Percentiles rank a stretch among this genome's conserved stretches.
Evolutionary conservation across 805 yeast species (phyloP).

Genomic region (Candida multigemmis): DNA sequence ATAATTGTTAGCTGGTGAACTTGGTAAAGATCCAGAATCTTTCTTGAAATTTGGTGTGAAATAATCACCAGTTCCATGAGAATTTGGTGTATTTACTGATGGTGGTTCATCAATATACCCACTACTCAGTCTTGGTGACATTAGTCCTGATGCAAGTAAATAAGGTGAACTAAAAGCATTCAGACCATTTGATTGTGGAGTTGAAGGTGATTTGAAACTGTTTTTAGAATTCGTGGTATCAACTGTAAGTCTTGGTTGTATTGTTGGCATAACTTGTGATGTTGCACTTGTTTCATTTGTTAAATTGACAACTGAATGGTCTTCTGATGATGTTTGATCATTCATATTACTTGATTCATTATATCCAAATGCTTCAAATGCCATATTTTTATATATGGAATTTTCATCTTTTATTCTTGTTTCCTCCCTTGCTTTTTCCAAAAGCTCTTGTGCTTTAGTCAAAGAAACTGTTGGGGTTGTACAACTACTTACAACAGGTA

Average conservation of each 20-base stretch:
- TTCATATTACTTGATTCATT: too few relatives aligned
- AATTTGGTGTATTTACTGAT: slow-evolving; percentile 3
- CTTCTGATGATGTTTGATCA: too few relatives aligned
- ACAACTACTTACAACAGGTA: slow-evolving; percentile 88
- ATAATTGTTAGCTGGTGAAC: too few relatives aligned
- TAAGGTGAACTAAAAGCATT: slow-evolving; percentile 62
- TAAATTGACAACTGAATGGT: too few relatives aligned
- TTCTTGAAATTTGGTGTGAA: too few relatives aligned
- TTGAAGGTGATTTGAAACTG: slow-evolving; percentile 20
- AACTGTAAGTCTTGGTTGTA: slow-evolving; percentile 18
- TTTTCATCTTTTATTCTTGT: slow-evolving; percentile 48
- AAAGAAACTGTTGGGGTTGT: slow-evolving; percentile 92
- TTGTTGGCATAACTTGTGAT: too few relatives aligned
- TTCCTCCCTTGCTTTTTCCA: slow-evolving; percentile 75
- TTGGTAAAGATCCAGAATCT: slow-evolving; percentile 2
- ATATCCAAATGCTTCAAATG: too few relatives aligned
- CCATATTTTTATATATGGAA: too few relatives aligned
- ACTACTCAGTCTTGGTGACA: slow-evolving; percentile 38
- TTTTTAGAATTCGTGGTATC: slow-evolving; percentile 15
- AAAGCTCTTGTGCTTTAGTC: slow-evolving; percentile 76
- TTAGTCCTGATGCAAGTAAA: slow-evolving; percentile 51
- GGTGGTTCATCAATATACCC: slow-evolving; percentile 6
- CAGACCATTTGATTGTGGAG: slow-evolving; percentile 18
- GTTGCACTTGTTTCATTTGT: too few relatives aligned
- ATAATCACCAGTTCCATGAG: slow-evolving; percentile 2